Percentiles rank a stretch among this genome's conserved stretches.
Evolutionary conservation across 164 flowering plant species (phyloP).

Genomic region (Taxillus chinensis): DNA sequence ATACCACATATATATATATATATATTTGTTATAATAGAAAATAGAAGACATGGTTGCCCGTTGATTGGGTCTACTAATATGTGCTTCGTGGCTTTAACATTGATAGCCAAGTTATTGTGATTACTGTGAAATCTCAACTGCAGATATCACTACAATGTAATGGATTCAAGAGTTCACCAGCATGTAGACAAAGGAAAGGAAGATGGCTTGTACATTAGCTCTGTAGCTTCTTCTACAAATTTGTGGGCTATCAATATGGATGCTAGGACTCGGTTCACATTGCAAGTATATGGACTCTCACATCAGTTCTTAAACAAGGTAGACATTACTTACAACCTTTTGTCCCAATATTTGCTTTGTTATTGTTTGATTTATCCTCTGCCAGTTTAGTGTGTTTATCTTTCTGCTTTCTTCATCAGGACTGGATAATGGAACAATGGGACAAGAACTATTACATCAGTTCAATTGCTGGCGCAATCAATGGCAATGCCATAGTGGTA

Average conservation of each 20-base stretch:
- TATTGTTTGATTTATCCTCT: background rate
- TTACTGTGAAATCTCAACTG: background rate
- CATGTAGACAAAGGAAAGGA: constrained; percentile 46
- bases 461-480: constrained; percentile 43
- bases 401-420: constrained; percentile 18
- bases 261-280: constrained; percentile 47
- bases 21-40: no score
- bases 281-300: constrained; percentile 44
- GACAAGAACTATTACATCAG: constrained; percentile 47
- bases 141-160: constrained; percentile 55
- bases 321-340: background rate
- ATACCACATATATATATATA: no score
- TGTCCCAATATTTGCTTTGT: no score
- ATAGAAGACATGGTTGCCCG: no score
- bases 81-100: constrained; percentile 7
- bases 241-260: constrained; percentile 59
- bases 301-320: constrained; percentile 44
- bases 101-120: background rate
- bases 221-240: constrained; percentile 36
- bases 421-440: constrained; percentile 59
- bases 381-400: background rate
- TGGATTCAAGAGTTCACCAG: constrained; percentile 33
- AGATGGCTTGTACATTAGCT: constrained; percentile 47
- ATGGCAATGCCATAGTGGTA: constrained; percentile 47
- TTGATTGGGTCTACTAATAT: no score